Percentiles rank a stretch among this genome's conserved stretches.
Conservation (phyloP, 306 rosid genomes). For the Inga leiocalycina region DNA sequence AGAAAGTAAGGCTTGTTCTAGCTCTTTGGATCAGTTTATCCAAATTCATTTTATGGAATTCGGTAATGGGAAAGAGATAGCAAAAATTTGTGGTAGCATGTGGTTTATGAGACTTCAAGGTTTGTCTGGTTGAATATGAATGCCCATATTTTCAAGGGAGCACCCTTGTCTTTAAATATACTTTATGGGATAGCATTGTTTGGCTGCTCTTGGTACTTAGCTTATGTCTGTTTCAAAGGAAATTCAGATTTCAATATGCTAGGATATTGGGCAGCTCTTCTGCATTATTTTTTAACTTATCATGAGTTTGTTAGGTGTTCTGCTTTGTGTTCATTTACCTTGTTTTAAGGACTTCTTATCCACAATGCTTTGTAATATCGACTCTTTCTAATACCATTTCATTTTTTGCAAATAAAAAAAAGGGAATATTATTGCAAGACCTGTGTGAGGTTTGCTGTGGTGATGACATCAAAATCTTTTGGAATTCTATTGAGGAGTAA, state of each 20-base stretch:
- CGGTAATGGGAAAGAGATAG: not conserved
- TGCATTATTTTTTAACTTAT: not conserved
- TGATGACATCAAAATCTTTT: constrained; percentile 91
- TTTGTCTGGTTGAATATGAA: not conserved
- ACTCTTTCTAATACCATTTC: not conserved
- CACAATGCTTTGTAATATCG: not conserved
- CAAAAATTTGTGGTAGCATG: not conserved
- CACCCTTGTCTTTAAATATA: not conserved
- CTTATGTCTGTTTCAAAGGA: not conserved
- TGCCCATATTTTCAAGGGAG: not conserved
- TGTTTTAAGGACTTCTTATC: not conserved
- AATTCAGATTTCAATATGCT: not conserved
- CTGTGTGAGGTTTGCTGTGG: constrained; percentile 77
- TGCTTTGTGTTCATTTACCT: not conserved
- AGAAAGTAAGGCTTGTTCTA: not conserved
- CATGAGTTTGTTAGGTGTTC: not conserved
- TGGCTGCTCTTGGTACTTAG: not conserved
- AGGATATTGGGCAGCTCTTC: not conserved
- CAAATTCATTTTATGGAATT: not conserved
- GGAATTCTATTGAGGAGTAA: constrained; percentile 71
- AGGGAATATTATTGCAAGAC: constrained; percentile 36
- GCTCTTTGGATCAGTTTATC: not conserved
- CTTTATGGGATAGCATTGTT: not conserved
- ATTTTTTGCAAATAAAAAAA: not conserved
- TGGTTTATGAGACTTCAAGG: not conserved